Evolutionary conservation across 2,329 filamentous ascomycete genomes (phyloP).

Genomic region (Thyridium curvatum): DNA sequence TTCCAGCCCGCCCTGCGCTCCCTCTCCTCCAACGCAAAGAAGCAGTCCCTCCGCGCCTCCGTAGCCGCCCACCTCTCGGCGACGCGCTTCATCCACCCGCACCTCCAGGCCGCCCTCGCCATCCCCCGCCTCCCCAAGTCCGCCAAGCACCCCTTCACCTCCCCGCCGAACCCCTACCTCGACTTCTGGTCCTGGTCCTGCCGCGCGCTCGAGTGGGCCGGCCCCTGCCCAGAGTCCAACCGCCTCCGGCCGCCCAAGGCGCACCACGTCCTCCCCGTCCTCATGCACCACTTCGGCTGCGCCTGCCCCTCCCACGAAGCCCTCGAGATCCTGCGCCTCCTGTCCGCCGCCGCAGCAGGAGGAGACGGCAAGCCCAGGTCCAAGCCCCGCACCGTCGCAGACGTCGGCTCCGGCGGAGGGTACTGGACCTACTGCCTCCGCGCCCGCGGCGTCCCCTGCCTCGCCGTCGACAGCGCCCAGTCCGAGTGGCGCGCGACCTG

Average conservation of each 20-base stretch:
- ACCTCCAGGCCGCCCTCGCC: constrained; percentile 28
- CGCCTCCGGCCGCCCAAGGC: constrained; percentile 35
- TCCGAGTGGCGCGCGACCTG: constrained; percentile 64
- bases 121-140: constrained; percentile 40
- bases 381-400: constrained; percentile 42
- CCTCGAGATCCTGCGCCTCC: constrained; percentile 46
- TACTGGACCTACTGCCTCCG: constrained; percentile 73
- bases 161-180: constrained; percentile 56
- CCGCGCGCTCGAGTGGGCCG: constrained; percentile 58
- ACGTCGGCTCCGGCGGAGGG: constrained; percentile 66
- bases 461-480: constrained; percentile 61
- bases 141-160: constrained; percentile 18
- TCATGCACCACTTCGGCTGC: constrained; percentile 48
- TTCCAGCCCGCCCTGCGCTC: constrained; percentile 54
- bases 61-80: constrained; percentile 50
- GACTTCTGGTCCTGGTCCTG: constrained; percentile 63
- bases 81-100: constrained; percentile 44
- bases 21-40: constrained; percentile 57
- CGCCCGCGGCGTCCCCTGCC: constrained; percentile 44
- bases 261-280: constrained; percentile 52
- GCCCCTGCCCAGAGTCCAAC: constrained; percentile 47
- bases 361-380: constrained; percentile 39
- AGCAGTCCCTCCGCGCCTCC: constrained; percentile 51
- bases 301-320: constrained; percentile 62
- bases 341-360: constrained; percentile 30